Conservation (phyloP, 805 yeast genomes). For the Sungouiella thailandica region DNA sequence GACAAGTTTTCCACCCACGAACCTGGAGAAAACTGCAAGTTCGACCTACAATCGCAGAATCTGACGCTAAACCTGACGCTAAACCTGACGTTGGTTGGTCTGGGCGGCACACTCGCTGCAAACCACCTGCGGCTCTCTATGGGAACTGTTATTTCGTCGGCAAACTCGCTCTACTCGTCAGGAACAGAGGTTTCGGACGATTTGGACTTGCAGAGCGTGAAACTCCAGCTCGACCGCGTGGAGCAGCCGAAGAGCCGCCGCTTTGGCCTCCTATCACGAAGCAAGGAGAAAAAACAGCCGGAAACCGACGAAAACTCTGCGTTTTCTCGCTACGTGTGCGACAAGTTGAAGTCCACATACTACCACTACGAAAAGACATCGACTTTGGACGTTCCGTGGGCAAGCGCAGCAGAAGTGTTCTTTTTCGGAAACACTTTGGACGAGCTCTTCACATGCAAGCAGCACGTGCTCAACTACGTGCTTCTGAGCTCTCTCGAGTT, state of each 20-base stretch:
- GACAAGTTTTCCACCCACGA: no score
- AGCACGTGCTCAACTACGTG: constrained; percentile 11
- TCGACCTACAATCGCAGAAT: no score
- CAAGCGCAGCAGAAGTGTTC: constrained; percentile 15
- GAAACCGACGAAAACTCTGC: constrained; percentile 7
- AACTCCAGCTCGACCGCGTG: constrained; percentile 5
- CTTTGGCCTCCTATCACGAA: constrained; percentile 6
- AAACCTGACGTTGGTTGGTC: no score
- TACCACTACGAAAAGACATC: constrained; percentile 6
- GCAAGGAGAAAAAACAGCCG: constrained; percentile 1
- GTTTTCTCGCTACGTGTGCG: constrained; percentile 5
- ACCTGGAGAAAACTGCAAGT: no score
- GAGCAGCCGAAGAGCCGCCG: constrained; percentile 2
- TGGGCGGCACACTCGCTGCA: background rate
- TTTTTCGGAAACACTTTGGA: constrained; percentile 17
- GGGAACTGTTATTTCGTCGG: constrained; percentile 1
- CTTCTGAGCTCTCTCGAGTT: constrained; percentile 13
- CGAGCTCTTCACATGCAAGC: constrained; percentile 8
- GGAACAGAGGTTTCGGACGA: constrained; percentile 8
- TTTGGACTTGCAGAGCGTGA: constrained; percentile 12
- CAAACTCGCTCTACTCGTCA: constrained; percentile 7
- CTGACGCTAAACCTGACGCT: no score
- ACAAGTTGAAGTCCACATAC: constrained; percentile 3
- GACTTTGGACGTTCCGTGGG: constrained; percentile 11
- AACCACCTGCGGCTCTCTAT: background rate